Base-by-base conservation (phyloP, 2,329 filamentous ascomycete genomes). In the Cadophora gregata region DNA sequence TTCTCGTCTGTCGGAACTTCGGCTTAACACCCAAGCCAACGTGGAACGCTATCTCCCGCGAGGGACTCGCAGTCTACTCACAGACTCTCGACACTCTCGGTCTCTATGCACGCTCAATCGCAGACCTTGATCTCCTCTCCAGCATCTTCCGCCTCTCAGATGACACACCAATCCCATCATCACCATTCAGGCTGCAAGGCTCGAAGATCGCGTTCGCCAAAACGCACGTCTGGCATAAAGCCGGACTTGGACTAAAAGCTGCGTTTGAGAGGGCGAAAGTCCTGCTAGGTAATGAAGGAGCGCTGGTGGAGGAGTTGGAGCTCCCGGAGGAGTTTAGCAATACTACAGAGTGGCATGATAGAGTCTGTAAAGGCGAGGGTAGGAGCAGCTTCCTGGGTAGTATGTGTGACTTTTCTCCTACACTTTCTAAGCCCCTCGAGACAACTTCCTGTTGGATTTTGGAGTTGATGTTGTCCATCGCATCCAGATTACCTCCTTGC, bases 1-100 rank as follows among this genome's bases (percentile, higher is more conserved):
- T 6, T 2, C 12, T 16, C 4, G 12, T 42, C 12, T 33, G 3
- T 12, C 38, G 38, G 14, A 42, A 42, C 3, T 42, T 16, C 19
- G 2, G 4, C 33, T 56, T 66, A 59, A 63, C 21, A 3, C 19
- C 12, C 16, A 29, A 67, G 74, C 88, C 89, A 1, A 91, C 88
- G 0, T 90, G 87, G 86, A 85, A 85, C 63, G 78, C 86, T 0
- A 83, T 91, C 38, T 87, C 84, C 0, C 80, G 86, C 0, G 88
- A 91, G 72, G 88, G 89, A 0, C 80, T 84, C 53, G 87, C 85
- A 74, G 78, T 87, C 1, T 88, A 85, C 70, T 85, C 86, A 0
- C 77, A 86, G 0, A 86, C 82, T 0, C 79, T 88, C 6, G 89
- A 91, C 71, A 91, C 89, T 0, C 72, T 89, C 0, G 89, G 89